Conservation (phyloP, 257 asterid genomes). For the Striga asiatica region DNA sequence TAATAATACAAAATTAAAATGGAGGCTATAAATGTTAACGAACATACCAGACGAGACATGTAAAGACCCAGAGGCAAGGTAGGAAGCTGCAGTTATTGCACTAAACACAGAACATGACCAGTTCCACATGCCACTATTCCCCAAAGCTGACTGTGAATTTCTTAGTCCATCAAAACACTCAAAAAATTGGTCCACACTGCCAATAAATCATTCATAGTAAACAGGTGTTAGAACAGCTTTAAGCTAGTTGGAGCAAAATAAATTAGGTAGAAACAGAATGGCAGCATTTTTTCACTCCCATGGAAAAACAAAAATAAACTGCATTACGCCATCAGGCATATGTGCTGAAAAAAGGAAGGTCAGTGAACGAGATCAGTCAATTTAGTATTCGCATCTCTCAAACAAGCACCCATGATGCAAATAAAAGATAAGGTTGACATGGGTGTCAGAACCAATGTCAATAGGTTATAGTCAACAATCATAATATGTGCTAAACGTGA, state of each 20-base stretch:
- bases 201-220: conserved; percentile 16
- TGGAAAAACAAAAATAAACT: conserved; percentile 4
- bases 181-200: conserved; percentile 96
- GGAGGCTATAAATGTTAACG: conserved; percentile 3
- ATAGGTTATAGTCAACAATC: conserved; percentile 8
- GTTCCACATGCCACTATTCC: conserved; percentile 93
- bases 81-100: conserved; percentile 93
- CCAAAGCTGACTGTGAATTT: conserved; percentile 88
- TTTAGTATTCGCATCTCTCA: conserved; percentile 7
- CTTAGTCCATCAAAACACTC: conserved; percentile 93
- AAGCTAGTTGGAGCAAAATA: background rate
- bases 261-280: background rate
- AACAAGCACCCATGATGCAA: background rate
- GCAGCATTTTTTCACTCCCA: conserved; percentile 4
- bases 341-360: conserved; percentile 1
- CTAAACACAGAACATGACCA: conserved; percentile 94
- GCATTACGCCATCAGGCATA: conserved; percentile 8
- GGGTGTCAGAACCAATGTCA: conserved; percentile 9
- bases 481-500: background rate
- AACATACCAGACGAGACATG: conserved; percentile 65
- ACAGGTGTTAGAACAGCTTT: conserved; percentile 15
- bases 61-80: conserved; percentile 91
- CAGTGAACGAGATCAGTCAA: conserved; percentile 1
- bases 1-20: background rate
- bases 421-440: conserved; percentile 9